Evolutionary conservation across 768 basidiomycete species (phyloP), one percentile per base, ranked within the genome.

Genomic region (Neoboletus subvelutipes): DNA sequence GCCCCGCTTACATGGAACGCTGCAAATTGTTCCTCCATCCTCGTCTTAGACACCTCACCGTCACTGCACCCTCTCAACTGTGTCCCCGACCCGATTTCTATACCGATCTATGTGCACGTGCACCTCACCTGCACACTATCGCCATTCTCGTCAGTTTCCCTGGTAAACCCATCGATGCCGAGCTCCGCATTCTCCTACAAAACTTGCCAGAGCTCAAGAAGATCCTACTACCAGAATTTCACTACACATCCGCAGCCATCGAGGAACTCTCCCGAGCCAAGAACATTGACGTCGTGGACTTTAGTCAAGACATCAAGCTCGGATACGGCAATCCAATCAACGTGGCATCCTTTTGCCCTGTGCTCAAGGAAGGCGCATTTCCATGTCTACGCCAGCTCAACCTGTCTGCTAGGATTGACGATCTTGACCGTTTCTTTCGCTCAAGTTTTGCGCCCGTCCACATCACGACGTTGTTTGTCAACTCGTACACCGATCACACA

Each of bases 11-110:
- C n/a, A 62, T 74, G 64, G 71, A 75, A 24, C 68, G 70, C 18
- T 73, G 76, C 45, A 76, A 82, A 26, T 63, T 86, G 52, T 87
- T 87, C 69, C 83, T 87, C 78, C 82, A 84, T 63, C 68, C 71
- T 34, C 76, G 75, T 46, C 71, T 88, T 55, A 81, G 74, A 58
- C 57, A 71, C 40, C 72, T 79, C 50, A 47, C 62, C 36, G 73
- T 56, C 69, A 76, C 58, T 49, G 70, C 65, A 36, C 71, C 60
- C 18, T 67, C 65, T 18, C 57, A 67, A 4, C 18, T 39, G 2
- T 15, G 47, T 41, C 56, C 53, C 42, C 45, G 61, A 26, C 43
- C 51, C 8, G 57, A 57, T 52, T 43, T 73, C 52, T 76, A 75
- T 46, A 61, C 72, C 42, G 75, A 79, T 46, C 60, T 86, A 12